These are phyloP conservation scores for Aspergillus conjunctus DNA, from an alignment of 495 filamentous ascomycete species.

Conservation along the genomic window DNA sequence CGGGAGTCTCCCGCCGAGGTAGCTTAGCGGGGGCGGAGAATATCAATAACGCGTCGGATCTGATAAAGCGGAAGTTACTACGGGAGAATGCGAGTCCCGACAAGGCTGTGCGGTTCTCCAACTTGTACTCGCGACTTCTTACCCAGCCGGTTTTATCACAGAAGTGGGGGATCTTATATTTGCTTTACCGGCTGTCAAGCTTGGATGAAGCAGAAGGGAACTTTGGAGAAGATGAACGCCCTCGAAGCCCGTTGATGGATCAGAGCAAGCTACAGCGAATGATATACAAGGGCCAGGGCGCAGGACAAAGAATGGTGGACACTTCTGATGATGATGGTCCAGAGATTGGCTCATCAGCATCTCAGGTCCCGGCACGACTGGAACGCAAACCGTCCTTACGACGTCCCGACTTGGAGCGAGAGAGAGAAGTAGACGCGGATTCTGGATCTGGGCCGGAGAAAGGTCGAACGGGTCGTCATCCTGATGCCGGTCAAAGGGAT, in stretches of 20 bases:
- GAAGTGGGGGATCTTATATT: constrained; percentile 94
- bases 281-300: constrained; percentile 33
- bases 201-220: constrained; percentile 41
- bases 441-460: constrained; percentile 19
- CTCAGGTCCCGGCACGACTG: constrained; percentile 35
- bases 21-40: constrained; percentile 48
- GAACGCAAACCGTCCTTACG: constrained; percentile 37
- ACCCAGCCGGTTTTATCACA: constrained; percentile 87
- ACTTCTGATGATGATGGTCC: constrained; percentile 48
- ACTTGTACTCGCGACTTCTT: constrained; percentile 82
- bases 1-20: constrained; percentile 33
- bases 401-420: constrained; percentile 25
- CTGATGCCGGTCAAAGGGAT: constrained; percentile 25
- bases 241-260: constrained; percentile 45
- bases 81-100: constrained; percentile 73
- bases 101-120: constrained; percentile 83
- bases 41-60: constrained; percentile 86
- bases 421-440: constrained; percentile 22
- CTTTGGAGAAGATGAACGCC: constrained; percentile 33
- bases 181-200: constrained; percentile 79
- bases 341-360: constrained; percentile 48
- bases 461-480: constrained; percentile 21
- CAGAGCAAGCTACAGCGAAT: constrained; percentile 42
- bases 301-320: constrained; percentile 28
- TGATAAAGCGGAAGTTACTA: constrained; percentile 86